Percentiles rank a stretch among this genome's conserved stretches.
Evolutionary conservation across 345 rosid genomes (phyloP).

Genomic region (Firmiana major): DNA sequence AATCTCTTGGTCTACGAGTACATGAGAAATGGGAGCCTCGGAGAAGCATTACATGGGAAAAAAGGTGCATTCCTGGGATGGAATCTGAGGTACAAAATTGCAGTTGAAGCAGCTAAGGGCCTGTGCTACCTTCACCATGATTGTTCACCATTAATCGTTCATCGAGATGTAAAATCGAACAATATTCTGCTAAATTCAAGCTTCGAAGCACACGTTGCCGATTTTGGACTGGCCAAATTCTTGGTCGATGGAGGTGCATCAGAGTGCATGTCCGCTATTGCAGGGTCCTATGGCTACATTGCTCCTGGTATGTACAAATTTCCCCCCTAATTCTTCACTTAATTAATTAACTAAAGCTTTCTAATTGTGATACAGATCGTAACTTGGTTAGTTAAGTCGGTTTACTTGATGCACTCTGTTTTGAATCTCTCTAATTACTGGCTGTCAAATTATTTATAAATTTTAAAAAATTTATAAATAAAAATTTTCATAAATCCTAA

Average conservation of each 20-base stretch:
- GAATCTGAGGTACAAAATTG: constrained; percentile 59
- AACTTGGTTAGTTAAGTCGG: constrained; percentile 14
- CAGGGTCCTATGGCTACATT: constrained; percentile 75
- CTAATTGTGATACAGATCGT: no score
- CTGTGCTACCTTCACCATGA: constrained; percentile 73
- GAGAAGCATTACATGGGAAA: constrained; percentile 60
- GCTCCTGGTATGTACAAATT: constrained; percentile 52
- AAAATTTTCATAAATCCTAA: no score
- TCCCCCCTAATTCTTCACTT: background rate
- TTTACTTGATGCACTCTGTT: background rate
- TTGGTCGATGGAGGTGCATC: constrained; percentile 47
- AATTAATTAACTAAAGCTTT: background rate
- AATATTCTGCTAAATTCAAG: constrained; percentile 58
- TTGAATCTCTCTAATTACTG: no score
- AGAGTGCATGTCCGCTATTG: constrained; percentile 73
- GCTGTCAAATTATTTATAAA: no score
- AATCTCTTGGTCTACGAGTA: constrained; percentile 65
- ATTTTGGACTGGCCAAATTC: constrained; percentile 74
- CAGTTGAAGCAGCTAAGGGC: constrained; percentile 72
- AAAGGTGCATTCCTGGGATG: constrained; percentile 50
- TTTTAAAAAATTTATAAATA: no score
- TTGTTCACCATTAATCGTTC: constrained; percentile 61
- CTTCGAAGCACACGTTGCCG: constrained; percentile 73
- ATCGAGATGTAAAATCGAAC: constrained; percentile 73
- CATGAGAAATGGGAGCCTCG: constrained; percentile 70